Evolutionary conservation across 805 yeast species (phyloP).

Genomic region (Metschnikowia sp.): DNA sequence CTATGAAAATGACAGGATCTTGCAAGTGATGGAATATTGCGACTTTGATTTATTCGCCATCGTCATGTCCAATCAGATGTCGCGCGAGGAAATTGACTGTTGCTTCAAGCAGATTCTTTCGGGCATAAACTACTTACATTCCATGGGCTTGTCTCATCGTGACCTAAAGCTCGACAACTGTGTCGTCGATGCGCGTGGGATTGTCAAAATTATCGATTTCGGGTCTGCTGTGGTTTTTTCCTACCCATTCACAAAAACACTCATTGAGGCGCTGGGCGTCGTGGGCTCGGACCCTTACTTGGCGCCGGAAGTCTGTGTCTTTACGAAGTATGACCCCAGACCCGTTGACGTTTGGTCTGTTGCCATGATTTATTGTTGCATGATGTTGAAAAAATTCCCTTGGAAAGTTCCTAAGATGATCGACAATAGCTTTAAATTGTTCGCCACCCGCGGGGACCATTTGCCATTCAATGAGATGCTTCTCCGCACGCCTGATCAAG

Average conservation of each 20-base stretch:
- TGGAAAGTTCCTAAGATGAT: slow-evolving; percentile 88
- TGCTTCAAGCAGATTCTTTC: slow-evolving; percentile 83
- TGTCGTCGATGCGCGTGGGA: slow-evolving; percentile 77
- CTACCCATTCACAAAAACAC: slow-evolving; percentile 73
- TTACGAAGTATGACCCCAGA: slow-evolving; percentile 80
- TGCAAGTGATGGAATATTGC: slow-evolving; percentile 93
- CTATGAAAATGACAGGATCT: slow-evolving; percentile 80
- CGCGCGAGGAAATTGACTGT: slow-evolving; percentile 73
- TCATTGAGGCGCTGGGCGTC: slow-evolving; percentile 77
- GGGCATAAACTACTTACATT: slow-evolving; percentile 79
- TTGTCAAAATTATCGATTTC: slow-evolving; percentile 87
- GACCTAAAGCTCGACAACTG: slow-evolving; percentile 92
- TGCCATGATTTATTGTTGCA: slow-evolving; percentile 88
- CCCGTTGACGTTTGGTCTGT: slow-evolving; percentile 94
- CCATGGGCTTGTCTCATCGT: slow-evolving; percentile 84
- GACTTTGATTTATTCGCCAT: slow-evolving; percentile 91
- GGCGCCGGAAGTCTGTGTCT: slow-evolving; percentile 89
- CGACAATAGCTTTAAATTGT: slow-evolving; percentile 80
- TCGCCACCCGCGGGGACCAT: slow-evolving; percentile 68
- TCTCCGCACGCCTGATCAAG: slow-evolving; percentile 47
- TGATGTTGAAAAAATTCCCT: slow-evolving; percentile 88
- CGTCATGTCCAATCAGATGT: slow-evolving; percentile 91
- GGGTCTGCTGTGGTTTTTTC: slow-evolving; percentile 91
- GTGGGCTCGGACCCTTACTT: slow-evolving; percentile 88
- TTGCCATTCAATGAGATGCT: slow-evolving; percentile 59